Evolutionary conservation across 371 early-diverging fungal species (phyloP).

Genomic region (Haplosporangium sp.): DNA sequence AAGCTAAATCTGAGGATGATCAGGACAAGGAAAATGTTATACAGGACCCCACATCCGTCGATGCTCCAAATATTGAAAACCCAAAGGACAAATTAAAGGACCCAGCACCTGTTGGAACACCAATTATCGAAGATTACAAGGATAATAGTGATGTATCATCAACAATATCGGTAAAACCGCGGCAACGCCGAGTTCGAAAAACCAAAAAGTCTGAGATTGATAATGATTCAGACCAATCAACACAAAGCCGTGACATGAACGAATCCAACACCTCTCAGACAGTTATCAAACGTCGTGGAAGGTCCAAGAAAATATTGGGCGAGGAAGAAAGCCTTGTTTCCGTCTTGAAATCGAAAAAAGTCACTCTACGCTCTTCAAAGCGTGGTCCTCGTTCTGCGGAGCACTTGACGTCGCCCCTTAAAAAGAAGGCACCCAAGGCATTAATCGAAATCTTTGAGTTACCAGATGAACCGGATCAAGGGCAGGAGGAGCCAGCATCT

Average conservation of each 20-base stretch:
- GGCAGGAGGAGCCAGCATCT: background rate
- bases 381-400: background rate
- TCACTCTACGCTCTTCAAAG: background rate
- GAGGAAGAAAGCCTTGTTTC: background rate
- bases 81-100: background rate
- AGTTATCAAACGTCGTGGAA: background rate
- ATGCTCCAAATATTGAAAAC: background rate
- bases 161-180: background rate
- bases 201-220: background rate
- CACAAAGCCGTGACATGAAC: background rate
- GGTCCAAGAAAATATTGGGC: background rate
- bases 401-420: slow-evolving; percentile 3
- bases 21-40: background rate
- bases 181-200: background rate
- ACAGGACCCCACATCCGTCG: background rate
- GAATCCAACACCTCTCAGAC: background rate
- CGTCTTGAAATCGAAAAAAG: slow-evolving; percentile 11
- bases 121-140: background rate
- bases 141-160: background rate
- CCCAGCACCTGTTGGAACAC: background rate
- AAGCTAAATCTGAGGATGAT: background rate
- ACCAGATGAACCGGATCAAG: slow-evolving; percentile 7
- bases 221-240: background rate
- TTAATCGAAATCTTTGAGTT: slow-evolving; percentile 36
- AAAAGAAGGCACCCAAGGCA: slow-evolving; percentile 15